These are phyloP conservation scores for Xylaria curta DNA, from an alignment of 495 filamentous ascomycete species.

Conservation along the genomic window DNA sequence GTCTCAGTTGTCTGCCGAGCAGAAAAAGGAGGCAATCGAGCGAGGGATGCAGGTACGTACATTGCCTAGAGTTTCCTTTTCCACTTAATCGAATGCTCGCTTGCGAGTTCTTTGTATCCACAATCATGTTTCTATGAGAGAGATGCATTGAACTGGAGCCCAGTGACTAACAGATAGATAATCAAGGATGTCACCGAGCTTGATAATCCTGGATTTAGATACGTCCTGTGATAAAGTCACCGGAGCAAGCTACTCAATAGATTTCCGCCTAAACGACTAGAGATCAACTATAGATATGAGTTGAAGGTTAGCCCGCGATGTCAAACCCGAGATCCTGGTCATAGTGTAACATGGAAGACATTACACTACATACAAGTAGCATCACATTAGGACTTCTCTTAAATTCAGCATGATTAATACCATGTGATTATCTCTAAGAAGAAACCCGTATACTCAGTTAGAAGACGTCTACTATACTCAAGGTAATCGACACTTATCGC, in stretches of 20 bases:
- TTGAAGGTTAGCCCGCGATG: neutral
- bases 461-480: neutral
- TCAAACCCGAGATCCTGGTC: neutral
- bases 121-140: neutral
- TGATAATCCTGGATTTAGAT: slow-evolving; percentile 62
- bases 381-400: neutral
- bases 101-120: neutral
- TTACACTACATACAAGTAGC: neutral
- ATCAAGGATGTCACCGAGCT: slow-evolving; percentile 59
- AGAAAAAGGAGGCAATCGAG: slow-evolving; percentile 57
- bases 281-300: neutral
- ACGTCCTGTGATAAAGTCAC: slow-evolving; percentile 46
- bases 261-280: neutral
- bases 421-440: neutral
- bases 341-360: neutral
- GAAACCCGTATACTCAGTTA: neutral
- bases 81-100: no score
- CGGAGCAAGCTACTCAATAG: neutral
- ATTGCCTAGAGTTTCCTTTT: neutral
- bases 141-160: neutral
- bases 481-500: neutral
- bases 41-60: slow-evolving; percentile 53
- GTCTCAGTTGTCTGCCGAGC: slow-evolving; percentile 36
- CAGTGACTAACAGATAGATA: neutral
- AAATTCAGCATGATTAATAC: neutral